These are phyloP conservation scores for Suillus variegatus DNA, from an alignment of 768 basidiomycete species.

Conservation along the genomic window DNA sequence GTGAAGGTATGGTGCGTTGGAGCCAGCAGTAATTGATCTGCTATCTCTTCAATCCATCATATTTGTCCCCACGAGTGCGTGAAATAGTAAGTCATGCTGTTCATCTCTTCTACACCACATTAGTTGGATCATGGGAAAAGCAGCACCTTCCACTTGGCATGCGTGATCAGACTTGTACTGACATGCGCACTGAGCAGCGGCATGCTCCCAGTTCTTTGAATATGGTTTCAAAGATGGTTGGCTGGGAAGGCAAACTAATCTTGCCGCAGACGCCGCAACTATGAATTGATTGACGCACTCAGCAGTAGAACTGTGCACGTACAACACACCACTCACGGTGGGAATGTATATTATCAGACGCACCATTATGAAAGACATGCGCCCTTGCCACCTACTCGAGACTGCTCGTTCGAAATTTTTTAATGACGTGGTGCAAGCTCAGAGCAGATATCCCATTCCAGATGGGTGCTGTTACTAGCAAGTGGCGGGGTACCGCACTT, in stretches of 20 bases:
- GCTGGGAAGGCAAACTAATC: neutral
- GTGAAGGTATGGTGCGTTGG: neutral
- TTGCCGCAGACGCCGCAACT: neutral
- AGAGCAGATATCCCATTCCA: neutral
- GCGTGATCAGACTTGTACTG: neutral
- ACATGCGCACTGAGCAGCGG: neutral
- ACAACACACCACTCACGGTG: neutral
- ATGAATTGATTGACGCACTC: neutral
- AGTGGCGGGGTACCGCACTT: neutral
- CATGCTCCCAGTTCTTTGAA: neutral
- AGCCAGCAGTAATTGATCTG: neutral
- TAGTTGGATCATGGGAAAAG: neutral
- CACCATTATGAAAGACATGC: neutral
- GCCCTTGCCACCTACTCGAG: neutral
- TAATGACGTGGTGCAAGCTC: neutral
- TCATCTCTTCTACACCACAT: neutral
- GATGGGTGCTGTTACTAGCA: neutral
- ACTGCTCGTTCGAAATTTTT: neutral
- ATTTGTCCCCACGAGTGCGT: neutral
- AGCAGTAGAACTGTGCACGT: neutral
- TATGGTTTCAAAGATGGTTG: neutral
- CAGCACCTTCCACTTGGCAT: neutral
- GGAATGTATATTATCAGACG: neutral
- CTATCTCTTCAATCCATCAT: neutral
- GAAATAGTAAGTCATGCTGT: neutral